Evolutionary conservation across 805 yeast species (phyloP), one percentile per base, ranked within the genome.

Genomic region (Yamadazyma akitaensis): DNA sequence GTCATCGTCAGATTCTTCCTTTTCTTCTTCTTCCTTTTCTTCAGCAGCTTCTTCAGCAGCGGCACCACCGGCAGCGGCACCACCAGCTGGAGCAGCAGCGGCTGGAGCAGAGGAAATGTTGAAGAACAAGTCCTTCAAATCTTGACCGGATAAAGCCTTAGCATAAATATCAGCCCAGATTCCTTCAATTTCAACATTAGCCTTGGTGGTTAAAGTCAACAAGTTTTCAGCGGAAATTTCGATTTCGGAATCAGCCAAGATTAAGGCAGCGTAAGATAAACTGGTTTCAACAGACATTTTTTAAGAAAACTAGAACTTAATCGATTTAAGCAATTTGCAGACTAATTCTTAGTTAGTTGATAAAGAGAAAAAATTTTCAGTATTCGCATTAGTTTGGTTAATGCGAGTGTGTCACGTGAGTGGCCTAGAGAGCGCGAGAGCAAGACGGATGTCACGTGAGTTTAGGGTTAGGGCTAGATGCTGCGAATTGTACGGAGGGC

Each of bases 181-280:
- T 47, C 62, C 58, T 64, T 72, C 76, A 53, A 72, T 63, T 62
- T 70, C 75, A 49, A 72, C 63, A 56, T 71, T 69, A 56, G 77
- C 77, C 57, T 61, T 63, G 49, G 58, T 37, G 55, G 65, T 64
- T 65, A 72, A 71, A 51, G 70, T 53, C 46, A 62, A 55, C 62
- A 72, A 70, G 66, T 72, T 72, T 58, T 72, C 76, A 54, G 76
- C 49, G 52, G 71, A 53, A 65, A 72, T 70, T 64, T 72, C 76
- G 57, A 72, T 59, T 37, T 72, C 76, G 53, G 77, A 58, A 62
- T 72, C 77, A 48, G 76, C 76, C 63, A 72, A 69, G 69, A 72
- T 70, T 63, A 72, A 71, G 58, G 77, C 76, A 51, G 77, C 77
- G 73, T 72, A 72, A 46, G 76, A 72, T 62, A 72, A 70, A 62